Base-by-base conservation (phyloP, 805 yeast species). In the Candida sanyiensis region DNA sequence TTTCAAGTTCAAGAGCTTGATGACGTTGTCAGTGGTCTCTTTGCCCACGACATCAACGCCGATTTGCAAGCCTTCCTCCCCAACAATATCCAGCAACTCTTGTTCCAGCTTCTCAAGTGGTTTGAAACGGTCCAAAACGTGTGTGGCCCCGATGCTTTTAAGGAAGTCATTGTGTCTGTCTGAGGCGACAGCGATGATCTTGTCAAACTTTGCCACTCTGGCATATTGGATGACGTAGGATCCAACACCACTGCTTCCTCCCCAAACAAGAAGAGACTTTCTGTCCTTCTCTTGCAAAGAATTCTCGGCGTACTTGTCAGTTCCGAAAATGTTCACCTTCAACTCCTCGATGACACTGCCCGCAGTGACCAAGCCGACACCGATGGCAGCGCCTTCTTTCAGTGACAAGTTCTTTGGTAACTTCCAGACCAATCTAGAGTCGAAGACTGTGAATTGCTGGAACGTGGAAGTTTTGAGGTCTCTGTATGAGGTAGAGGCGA, bases 301-400 rank as follows among this genome's bases (percentile, higher is more conserved):
- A n/a, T n/a, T n/a, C n/a, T n/a, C 31, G 2, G 35, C 27, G 18
- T 44, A 47, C n/a, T 35, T 46, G n/a, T 44, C 38, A 10, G 40
- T 35, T 9, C 38, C 47, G 17, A 51, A 49, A 18, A 53, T 29
- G 10, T 51, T 47, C 16, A 46, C 40, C 1, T 47, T 37, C 16
- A 54, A 32, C 32, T 57, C 59, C n/a, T 59, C 58, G 25, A 59
- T 16, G 3, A 61, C 62, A 33, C 58, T 49, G 15, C 63, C 56
- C 4, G 74, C 71, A 7, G 75, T 69, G 4, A 70, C 71, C 20
- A 70, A 44, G 1, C 72, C 72, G 20, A 70, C 75, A 17, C 75
- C 75, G 37, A 70, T 51, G 7, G 69, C 66, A 5, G 72, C 69
- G 9, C 69, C 70, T 40, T 66, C 62, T 37, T 66, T 64, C 29